Evolutionary conservation across 129 eudicot genomes (phyloP).

Genomic region (Scalesia atractyloides): DNA sequence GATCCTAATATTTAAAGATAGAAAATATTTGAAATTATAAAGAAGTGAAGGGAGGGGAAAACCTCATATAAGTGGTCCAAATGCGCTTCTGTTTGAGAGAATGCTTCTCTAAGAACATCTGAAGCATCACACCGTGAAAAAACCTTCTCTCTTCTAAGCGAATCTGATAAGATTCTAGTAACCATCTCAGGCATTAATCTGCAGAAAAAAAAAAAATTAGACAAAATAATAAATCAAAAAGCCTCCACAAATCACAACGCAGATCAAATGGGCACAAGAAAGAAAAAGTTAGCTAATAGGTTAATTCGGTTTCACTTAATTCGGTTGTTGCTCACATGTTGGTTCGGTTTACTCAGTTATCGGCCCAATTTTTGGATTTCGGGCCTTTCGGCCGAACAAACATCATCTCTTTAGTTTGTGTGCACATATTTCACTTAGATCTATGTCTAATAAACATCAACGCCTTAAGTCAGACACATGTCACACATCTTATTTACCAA

Average conservation of each 20-base stretch:
- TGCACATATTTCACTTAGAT: background rate
- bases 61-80: constrained; percentile 86
- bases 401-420: background rate
- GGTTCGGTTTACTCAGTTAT: background rate
- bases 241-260: no score
- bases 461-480: background rate
- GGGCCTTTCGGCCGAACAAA: background rate
- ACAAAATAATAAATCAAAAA: background rate
- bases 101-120: constrained; percentile 91
- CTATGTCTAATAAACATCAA: background rate
- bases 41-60: constrained; percentile 7
- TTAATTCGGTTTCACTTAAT: background rate
- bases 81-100: constrained; percentile 70
- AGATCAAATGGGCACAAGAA: background rate
- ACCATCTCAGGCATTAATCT: constrained; percentile 82
- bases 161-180: constrained; percentile 67
- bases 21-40: background rate
- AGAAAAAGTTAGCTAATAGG: background rate
- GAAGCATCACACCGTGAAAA: constrained; percentile 77
- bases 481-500: background rate
- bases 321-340: background rate
- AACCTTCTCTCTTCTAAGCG: constrained; percentile 60
- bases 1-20: background rate
- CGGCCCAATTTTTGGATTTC: background rate
- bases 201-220: constrained; percentile 30